Conservation (phyloP, 169 alveolate genomes). For the Blepharisma undulans region DNA sequence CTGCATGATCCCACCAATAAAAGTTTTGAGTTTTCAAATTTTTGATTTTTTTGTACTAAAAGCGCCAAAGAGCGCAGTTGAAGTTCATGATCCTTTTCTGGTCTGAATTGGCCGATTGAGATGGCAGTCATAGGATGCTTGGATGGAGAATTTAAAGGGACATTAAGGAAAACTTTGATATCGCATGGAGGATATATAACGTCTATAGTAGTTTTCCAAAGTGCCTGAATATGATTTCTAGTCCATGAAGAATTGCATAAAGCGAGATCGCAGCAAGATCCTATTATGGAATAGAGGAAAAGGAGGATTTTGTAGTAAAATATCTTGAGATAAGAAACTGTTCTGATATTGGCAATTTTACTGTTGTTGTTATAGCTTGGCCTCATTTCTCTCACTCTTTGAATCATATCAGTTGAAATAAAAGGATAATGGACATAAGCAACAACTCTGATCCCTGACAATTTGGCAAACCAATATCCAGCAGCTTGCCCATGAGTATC, state of each 20-base stretch:
- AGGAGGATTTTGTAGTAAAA: slow-evolving; percentile 70
- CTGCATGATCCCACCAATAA: slow-evolving; percentile 79
- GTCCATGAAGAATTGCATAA: slow-evolving; percentile 89
- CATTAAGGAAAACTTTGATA: slow-evolving; percentile 56
- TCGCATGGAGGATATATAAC: slow-evolving; percentile 88
- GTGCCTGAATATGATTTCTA: slow-evolving; percentile 65
- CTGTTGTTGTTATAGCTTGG: slow-evolving; percentile 70
- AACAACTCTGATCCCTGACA: slow-evolving; percentile 65
- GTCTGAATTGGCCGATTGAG: slow-evolving; percentile 90
- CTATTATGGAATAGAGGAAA: slow-evolving; percentile 59
- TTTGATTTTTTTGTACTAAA: slow-evolving; percentile 47
- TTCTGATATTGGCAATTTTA: slow-evolving; percentile 49
- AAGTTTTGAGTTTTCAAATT: slow-evolving; percentile 49
- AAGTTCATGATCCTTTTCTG: slow-evolving; percentile 87
- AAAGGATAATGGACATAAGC: slow-evolving; percentile 87
- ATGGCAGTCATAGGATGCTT: slow-evolving; percentile 65
- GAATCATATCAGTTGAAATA: slow-evolving; percentile 79
- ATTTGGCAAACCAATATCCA: slow-evolving; percentile 71
- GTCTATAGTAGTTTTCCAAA: slow-evolving; percentile 63
- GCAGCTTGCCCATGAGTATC: slow-evolving; percentile 88
- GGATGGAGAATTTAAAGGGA: slow-evolving; percentile 40
- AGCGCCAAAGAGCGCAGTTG: slow-evolving; percentile 74
- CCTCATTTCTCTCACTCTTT: slow-evolving; percentile 47
- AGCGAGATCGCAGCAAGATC: slow-evolving; percentile 65
- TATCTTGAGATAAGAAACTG: slow-evolving; percentile 53